A percentile compares a stretch with the other conserved stretches of the same genome.
phyloP scores from a whole-genome alignment of 345 rosid species.

The Murraya koenigii region DNA sequence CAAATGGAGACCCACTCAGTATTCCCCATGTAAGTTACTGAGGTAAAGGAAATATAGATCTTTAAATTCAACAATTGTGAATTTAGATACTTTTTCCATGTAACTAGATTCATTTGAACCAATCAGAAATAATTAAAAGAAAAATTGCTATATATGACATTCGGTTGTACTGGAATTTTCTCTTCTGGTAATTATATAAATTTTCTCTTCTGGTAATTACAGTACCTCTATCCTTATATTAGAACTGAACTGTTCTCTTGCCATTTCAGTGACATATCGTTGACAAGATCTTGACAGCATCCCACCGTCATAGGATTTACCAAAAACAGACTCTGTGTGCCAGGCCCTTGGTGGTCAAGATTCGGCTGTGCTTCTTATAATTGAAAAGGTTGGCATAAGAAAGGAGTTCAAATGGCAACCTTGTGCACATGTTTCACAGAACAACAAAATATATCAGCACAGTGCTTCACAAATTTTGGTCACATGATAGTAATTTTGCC shows the following conservation, averaged over 20 bases:
- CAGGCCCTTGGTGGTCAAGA: neutral
- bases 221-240: too few species aligned
- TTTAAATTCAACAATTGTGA: neutral
- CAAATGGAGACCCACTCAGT: neutral
- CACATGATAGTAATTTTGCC: neutral
- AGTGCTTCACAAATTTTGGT: neutral
- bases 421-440: neutral
- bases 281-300: neutral
- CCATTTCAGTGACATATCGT: neutral
- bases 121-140: neutral
- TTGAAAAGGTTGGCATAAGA: neutral
- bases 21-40: neutral
- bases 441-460: neutral
- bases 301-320: neutral
- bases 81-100: neutral
- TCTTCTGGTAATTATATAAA: too few species aligned
- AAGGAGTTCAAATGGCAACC: neutral
- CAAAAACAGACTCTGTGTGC: neutral
- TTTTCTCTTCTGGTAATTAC: too few species aligned
- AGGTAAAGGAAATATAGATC: neutral
- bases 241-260: neutral
- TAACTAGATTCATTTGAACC: neutral
- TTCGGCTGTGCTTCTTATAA: neutral
- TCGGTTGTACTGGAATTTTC: neutral
- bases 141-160: neutral